Base-by-base conservation (phyloP, 495 filamentous ascomycete species). In the Hypoxylon intermedium region DNA sequence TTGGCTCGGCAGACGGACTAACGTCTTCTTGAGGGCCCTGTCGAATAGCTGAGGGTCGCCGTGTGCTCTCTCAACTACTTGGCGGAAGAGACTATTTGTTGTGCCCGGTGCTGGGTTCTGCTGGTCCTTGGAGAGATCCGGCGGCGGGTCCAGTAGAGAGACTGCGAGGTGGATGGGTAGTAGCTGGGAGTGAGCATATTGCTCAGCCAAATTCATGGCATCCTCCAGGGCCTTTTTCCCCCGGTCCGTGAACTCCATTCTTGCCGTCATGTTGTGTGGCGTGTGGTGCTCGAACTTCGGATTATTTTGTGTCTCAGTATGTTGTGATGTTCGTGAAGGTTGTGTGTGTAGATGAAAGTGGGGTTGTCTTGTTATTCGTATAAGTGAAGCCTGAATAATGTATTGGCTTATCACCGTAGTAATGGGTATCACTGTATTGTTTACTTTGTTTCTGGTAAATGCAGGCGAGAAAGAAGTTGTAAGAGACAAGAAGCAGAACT, bases 61-160 rank as follows among this genome's bases (percentile, higher is more conserved):
- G 71, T 96, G 88, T 40, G 94, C 94, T 42, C 90, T 88, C 67
- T 98, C 93, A 42, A 98, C 81, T 58, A 97, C 93, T 75, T 98
- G 94, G 51, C 88, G 86, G 80, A 98, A 93, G 34, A 98, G 85
- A 2, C 93, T 88, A 60, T 82, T 77, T 2, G 86, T 79, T 41
- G 88, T 83, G 12, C 85, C 81, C 41, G 87, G 83, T 44, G 76
- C 72, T 24, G 75, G 72, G 51, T 84, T 84, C 67, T 87, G 88
- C 68, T 86, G 89, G 65, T 90, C 90, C 72, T 90, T 87, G 24
- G 84, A 88, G 49, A 83, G 87, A 67, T 96, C 91, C 33, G 85
- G 78, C 50, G 82, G 82, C 13, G 93, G 93, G 47, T 96, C 92
- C 67, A 97, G 83, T 15, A 98, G 86, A 7, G 92, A 81, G 43